Percentiles rank a stretch among this genome's conserved stretches.
These are phyloP conservation scores for Phytophthora agathidicida DNA, from an alignment of 352 stramenopile genomes.

Conservation along the genomic window DNA sequence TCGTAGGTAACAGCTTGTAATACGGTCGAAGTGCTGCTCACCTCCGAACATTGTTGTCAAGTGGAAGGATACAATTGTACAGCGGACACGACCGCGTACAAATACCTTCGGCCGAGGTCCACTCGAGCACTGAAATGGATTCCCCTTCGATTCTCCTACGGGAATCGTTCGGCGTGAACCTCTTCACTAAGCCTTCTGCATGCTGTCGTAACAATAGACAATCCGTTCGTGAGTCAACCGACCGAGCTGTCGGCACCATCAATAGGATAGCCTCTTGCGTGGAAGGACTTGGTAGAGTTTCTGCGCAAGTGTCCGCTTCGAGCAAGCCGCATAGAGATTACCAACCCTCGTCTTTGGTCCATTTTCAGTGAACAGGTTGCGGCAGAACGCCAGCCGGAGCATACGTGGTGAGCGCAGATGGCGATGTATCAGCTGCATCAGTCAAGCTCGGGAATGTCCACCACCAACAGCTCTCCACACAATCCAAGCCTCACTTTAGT, in stretches of 20 bases:
- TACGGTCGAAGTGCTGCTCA: not conserved
- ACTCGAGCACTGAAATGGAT: no score
- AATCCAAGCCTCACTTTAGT: slow-evolving; percentile 8
- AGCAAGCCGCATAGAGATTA: slow-evolving; percentile 8
- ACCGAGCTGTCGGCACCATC: no score
- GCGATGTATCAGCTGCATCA: slow-evolving; percentile 8
- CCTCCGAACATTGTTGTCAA: no score
- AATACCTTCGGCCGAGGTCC: no score
- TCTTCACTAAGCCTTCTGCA: no score
- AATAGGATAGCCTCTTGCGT: no score
- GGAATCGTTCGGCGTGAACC: no score
- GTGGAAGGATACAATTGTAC: no score
- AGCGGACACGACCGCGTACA: no score
- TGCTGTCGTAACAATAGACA: no score
- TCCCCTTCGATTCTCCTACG: no score
- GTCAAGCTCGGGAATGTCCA: slow-evolving; percentile 1
- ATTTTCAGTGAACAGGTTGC: slow-evolving; percentile 22
- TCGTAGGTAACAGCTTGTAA: not conserved
- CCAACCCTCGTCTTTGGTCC: slow-evolving; percentile 10
- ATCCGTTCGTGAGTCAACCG: slow-evolving; percentile 4
- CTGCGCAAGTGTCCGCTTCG: not conserved
- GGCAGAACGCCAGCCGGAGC: slow-evolving; percentile 14
- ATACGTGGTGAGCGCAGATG: slow-evolving; percentile 15
- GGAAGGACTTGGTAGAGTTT: not conserved
- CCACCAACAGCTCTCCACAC: not conserved